Conservation (phyloP, 2,329 filamentous ascomycete genomes). For the Ophiostoma himal-ulmi region DNA sequence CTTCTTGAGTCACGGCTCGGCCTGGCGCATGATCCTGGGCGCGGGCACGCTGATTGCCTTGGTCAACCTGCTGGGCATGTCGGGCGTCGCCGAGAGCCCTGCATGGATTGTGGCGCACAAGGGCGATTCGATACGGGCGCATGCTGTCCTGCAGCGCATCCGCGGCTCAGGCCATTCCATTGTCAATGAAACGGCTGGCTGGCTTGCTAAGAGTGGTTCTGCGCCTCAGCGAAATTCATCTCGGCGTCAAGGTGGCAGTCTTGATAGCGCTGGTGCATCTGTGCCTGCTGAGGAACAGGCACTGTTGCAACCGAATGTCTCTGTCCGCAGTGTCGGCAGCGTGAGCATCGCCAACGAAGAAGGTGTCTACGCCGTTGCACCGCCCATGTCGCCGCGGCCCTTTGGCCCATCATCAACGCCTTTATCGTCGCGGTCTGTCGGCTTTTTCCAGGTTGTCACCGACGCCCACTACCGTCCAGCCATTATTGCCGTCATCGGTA, state of each 20-base stretch:
- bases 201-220: slow-evolving; percentile 38
- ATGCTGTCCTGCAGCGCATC: slow-evolving; percentile 65
- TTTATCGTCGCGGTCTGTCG: slow-evolving; percentile 36
- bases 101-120: slow-evolving; percentile 66
- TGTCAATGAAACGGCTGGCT: slow-evolving; percentile 62
- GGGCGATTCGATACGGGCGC: slow-evolving; percentile 56
- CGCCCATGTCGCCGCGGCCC: slow-evolving; percentile 21
- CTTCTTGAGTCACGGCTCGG: slow-evolving; percentile 71
- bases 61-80: slow-evolving; percentile 62
- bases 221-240: background rate
- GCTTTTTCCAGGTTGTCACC: slow-evolving; percentile 59
- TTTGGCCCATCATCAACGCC: slow-evolving; percentile 16
- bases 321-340: background rate
- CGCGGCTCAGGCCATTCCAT: slow-evolving; percentile 65
- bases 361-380: slow-evolving; percentile 23
- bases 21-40: slow-evolving; percentile 80
- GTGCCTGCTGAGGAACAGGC: slow-evolving; percentile 58
- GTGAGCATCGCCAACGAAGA: background rate
- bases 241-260: slow-evolving; percentile 28
- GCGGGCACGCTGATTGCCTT: slow-evolving; percentile 63
- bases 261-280: slow-evolving; percentile 35
- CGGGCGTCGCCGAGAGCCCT: slow-evolving; percentile 79
- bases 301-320: slow-evolving; percentile 44
- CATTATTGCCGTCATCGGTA: slow-evolving; percentile 75
- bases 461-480: slow-evolving; percentile 65